Evolutionary conservation across 2,329 filamentous ascomycete species (phyloP), one percentile per base, ranked within the genome.

Genomic region (Cercospora sp.): DNA sequence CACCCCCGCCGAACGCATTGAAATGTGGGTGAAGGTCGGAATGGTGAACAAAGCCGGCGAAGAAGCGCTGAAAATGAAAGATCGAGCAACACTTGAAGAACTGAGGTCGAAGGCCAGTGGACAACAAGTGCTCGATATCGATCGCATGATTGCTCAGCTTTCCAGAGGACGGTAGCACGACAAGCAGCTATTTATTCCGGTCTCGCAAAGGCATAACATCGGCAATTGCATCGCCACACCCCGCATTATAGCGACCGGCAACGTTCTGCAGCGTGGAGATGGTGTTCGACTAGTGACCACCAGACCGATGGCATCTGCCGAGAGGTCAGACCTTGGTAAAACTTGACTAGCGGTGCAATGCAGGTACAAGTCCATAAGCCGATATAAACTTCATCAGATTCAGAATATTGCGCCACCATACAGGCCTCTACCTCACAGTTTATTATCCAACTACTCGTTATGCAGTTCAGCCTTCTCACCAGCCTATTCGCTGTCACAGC

Each of bases 21-120:
- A 90, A 73, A 97, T 99, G 94, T 99, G 94, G 86, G 89, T 97
- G 75, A 97, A 97, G 81, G 98, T 95, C 79, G 94, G 94, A 18
- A 88, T 97, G 89, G 84, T 93, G 55, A 87, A 91, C 30, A 93
- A 92, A 81, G 95, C 95, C 2, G 95, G 91, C 3, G 94, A 98
- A 81, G 95, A 98, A 82, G 94, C 95, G 3, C 86, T 93, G 68
- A 92, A 89, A 81, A 85, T 87, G 68, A 96, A 91, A 80, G 92
- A 99, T 77, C 83, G 88, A 60, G 90, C 89, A 73, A 83, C 89
- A n/a, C 88, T 96, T 81, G 87, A 90, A 74, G 85, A 89, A 62
- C 81, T 98, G 71, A 85, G 92, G 72, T 87, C 87, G 66, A 93
- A 90, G 72, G 93, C 92, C 16, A 90, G 88, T 5, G 88, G 88